phyloP scores from a whole-genome alignment of 768 basidiomycete species.

The Xerocomellus intermedius region DNA sequence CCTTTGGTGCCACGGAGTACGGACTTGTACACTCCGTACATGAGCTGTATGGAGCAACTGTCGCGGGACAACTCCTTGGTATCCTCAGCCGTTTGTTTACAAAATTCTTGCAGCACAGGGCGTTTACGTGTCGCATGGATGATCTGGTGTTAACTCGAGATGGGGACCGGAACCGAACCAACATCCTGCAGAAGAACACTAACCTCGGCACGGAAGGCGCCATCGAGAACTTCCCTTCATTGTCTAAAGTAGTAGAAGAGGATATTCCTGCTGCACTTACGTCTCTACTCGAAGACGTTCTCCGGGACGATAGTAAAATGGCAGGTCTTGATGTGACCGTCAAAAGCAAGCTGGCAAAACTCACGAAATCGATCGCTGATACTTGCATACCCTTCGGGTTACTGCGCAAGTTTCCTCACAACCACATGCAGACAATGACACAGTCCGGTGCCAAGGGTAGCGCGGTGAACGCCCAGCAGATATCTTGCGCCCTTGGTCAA shows the following conservation, averaged over 20 bases:
- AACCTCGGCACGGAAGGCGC: constrained; percentile 84
- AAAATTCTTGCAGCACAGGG: constrained; percentile 94
- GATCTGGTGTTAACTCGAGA: constrained; percentile 86
- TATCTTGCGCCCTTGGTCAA: constrained; percentile 96
- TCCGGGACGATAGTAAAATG: constrained; percentile 96
- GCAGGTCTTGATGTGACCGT: constrained; percentile 93
- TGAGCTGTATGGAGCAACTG: constrained; percentile 88
- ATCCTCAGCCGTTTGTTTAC: constrained; percentile 94
- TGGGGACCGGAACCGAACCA: constrained; percentile 68
- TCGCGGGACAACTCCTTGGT: constrained; percentile 88
- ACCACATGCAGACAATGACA: constrained; percentile 99
- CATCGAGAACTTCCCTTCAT: constrained; percentile 85
- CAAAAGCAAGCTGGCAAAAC: constrained; percentile 79
- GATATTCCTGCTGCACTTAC: constrained; percentile 60
- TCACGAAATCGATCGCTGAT: constrained; percentile 89
- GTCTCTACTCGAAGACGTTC: constrained; percentile 81
- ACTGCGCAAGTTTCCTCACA: constrained; percentile 92
- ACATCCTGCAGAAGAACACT: constrained; percentile 64
- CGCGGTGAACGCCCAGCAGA: constrained; percentile 95
- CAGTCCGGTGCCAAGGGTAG: constrained; percentile 97
- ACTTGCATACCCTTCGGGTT: constrained; percentile 83
- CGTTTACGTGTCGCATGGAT: constrained; percentile 99
- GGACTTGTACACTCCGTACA: constrained; percentile 97
- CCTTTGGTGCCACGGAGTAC: constrained; percentile 94
- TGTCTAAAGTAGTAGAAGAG: constrained; percentile 46